phyloP scores from a whole-genome alignment of 1,284 basidiomycete species.

The Microbotryum silenes-acaulis region DNA sequence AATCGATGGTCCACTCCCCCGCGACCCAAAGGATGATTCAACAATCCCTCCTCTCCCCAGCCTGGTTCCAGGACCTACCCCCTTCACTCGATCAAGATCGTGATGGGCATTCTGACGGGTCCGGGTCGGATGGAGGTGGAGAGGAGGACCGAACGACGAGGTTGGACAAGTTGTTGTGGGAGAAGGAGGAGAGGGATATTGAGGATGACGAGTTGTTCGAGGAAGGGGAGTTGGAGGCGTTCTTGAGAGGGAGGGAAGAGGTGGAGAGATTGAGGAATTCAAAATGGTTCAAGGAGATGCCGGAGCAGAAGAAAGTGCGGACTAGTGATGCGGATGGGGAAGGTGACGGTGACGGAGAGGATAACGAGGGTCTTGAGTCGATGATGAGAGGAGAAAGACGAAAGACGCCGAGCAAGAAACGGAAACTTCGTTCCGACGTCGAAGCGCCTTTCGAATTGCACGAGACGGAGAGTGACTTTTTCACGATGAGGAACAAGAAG shows the following conservation, averaged over 20 bases:
- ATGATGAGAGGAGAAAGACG: too few relatives aligned
- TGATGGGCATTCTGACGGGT: not conserved
- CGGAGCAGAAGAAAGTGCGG: too few relatives aligned
- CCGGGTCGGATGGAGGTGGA: not conserved
- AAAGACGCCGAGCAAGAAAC: too few relatives aligned
- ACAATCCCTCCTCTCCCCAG: slow-evolving; percentile 15
- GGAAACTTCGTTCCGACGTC: too few relatives aligned
- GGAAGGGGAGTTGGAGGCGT: slow-evolving; percentile 50
- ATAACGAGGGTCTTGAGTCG: too few relatives aligned
- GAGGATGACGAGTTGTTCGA: slow-evolving; percentile 52
- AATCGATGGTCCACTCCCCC: not conserved
- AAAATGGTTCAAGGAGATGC: too few relatives aligned
- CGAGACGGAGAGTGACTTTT: too few relatives aligned
- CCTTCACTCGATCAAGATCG: slow-evolving; percentile 1
- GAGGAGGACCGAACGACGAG: slow-evolving; percentile 33
- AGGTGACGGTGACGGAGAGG: too few relatives aligned
- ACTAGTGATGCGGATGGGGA: too few relatives aligned
- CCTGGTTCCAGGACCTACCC: too few relatives aligned
- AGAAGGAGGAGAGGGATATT: slow-evolving; percentile 41
- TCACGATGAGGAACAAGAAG: too few relatives aligned
- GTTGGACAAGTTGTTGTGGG: slow-evolving; percentile 45
- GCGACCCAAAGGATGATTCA: not conserved
- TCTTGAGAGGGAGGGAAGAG: slow-evolving; percentile 48
- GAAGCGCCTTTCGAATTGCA: too few relatives aligned
- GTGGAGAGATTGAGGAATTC: slow-evolving; percentile 31